Evolutionary conservation across 139 green algal species (phyloP).

Genomic region (Raphidocelis subcapitata): DNA sequence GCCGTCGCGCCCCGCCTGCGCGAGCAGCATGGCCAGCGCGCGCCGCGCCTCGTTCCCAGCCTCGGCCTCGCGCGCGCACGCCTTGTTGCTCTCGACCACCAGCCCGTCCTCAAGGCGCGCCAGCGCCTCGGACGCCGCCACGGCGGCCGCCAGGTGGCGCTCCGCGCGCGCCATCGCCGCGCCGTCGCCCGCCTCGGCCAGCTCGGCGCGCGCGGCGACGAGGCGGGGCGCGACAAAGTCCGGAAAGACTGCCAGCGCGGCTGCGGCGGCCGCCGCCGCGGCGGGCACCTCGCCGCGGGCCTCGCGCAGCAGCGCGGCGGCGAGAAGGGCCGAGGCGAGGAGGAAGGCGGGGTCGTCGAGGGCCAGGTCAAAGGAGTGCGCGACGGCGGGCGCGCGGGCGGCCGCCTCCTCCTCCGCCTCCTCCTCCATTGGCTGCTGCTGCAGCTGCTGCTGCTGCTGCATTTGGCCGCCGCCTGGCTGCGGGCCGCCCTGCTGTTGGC

Average conservation of each 20-base stretch:
- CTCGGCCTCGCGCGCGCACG: conserved; percentile 28
- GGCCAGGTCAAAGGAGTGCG: conserved; percentile 33
- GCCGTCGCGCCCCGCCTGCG: conserved; percentile 25
- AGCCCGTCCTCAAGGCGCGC: background rate
- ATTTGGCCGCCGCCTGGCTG: too few relatives aligned
- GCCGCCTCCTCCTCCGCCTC: too few relatives aligned
- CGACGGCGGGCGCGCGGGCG: conserved; percentile 1
- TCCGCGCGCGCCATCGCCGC: conserved; percentile 18
- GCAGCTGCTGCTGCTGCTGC: background rate
- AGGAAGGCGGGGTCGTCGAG: conserved; percentile 35
- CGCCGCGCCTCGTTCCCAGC: conserved; percentile 18
- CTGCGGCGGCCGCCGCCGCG: background rate
- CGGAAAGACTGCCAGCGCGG: conserved; percentile 19
- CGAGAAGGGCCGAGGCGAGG: conserved; percentile 23
- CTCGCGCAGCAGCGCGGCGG: conserved; percentile 19
- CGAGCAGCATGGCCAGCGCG: conserved; percentile 39
- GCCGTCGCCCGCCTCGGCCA: conserved; percentile 16
- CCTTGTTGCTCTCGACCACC: conserved; percentile 29
- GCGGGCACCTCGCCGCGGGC: background rate
- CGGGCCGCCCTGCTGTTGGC: too few relatives aligned
- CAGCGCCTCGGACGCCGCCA: conserved; percentile 18
- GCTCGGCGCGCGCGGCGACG: conserved; percentile 9
- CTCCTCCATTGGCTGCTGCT: too few relatives aligned
- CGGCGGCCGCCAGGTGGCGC: conserved; percentile 1
- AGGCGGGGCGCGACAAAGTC: conserved; percentile 3